Percentiles rank a stretch among this genome's conserved stretches.
Evolutionary conservation across 306 rosid genomes (phyloP).

Genomic region (Abrus pulchellus): DNA sequence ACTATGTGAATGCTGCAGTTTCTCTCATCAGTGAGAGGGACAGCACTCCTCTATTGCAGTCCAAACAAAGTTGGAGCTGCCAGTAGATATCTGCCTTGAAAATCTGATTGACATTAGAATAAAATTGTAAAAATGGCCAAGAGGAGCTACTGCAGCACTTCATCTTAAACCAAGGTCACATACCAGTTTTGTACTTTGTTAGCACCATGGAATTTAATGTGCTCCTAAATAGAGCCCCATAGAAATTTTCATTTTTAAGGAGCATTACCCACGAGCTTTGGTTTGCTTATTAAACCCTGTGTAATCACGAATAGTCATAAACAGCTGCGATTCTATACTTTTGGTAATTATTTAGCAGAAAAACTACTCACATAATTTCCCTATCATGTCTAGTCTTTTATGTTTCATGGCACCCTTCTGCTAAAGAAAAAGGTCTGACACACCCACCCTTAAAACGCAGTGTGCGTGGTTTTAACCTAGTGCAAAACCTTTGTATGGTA

Average conservation of each 20-base stretch:
- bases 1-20: constrained; percentile 21
- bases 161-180: not conserved
- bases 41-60: not conserved
- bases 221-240: constrained; percentile 16
- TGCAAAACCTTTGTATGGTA: not conserved
- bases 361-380: not conserved
- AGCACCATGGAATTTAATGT: constrained; percentile 6
- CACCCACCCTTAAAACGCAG: not conserved
- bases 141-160: constrained; percentile 23
- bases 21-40: not conserved
- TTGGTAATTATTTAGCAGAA: not conserved
- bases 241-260: constrained; percentile 25
- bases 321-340: not conserved
- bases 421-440: not conserved
- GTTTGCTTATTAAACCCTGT: not conserved
- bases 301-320: not conserved
- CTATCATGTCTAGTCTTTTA: not conserved
- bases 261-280: constrained; percentile 19
- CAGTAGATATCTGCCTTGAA: constrained; percentile 36
- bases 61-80: constrained; percentile 28
- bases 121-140: constrained; percentile 31
- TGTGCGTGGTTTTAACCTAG: constrained; percentile 14
- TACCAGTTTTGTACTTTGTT: not conserved
- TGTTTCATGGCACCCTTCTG: not conserved
- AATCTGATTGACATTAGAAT: constrained; percentile 10